phyloP scores from a whole-genome alignment of 106 monocot species.

The Acanthochlamys bracteata region DNA sequence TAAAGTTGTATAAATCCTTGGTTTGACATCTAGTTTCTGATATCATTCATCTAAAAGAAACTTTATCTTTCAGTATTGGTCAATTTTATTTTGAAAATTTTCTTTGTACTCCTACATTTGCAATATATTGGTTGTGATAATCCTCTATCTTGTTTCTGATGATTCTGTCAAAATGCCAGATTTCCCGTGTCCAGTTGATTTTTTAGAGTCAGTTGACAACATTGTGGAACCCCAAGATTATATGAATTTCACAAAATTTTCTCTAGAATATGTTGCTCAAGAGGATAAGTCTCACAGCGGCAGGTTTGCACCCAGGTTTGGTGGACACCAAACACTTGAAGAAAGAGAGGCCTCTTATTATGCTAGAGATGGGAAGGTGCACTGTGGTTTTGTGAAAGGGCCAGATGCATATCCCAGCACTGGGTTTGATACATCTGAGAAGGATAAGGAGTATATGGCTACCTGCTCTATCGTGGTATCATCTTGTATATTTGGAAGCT shows the following conservation, averaged over 20 bases:
- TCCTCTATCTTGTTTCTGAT: neutral
- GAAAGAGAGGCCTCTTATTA: slow-evolving; percentile 67
- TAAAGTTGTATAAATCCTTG: neutral
- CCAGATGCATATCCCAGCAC: slow-evolving; percentile 35
- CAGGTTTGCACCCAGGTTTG: slow-evolving; percentile 46
- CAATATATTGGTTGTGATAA: neutral
- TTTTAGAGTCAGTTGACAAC: slow-evolving; percentile 43
- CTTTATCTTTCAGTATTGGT: neutral
- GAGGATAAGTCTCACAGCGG: slow-evolving; percentile 23
- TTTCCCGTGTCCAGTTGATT: slow-evolving; percentile 55
- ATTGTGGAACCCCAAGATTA: slow-evolving; percentile 46
- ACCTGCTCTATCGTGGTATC: slow-evolving; percentile 63
- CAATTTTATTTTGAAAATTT: neutral
- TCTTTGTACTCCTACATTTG: neutral
- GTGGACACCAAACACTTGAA: slow-evolving; percentile 62
- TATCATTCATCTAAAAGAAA: neutral
- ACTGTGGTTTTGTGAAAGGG: slow-evolving; percentile 81
- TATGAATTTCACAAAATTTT: slow-evolving; percentile 59
- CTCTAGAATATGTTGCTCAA: slow-evolving; percentile 38
- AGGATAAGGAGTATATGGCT: slow-evolving; percentile 56
- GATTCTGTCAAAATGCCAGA: slow-evolving; percentile 35
- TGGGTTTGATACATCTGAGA: slow-evolving; percentile 66
- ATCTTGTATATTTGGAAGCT: slow-evolving; percentile 94
- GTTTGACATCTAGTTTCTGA: too few species aligned
- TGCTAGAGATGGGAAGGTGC: slow-evolving; percentile 59